Evolutionary conservation across 164 flowering plant genomes (phyloP).

Genomic region (Aristolochia contorta): DNA sequence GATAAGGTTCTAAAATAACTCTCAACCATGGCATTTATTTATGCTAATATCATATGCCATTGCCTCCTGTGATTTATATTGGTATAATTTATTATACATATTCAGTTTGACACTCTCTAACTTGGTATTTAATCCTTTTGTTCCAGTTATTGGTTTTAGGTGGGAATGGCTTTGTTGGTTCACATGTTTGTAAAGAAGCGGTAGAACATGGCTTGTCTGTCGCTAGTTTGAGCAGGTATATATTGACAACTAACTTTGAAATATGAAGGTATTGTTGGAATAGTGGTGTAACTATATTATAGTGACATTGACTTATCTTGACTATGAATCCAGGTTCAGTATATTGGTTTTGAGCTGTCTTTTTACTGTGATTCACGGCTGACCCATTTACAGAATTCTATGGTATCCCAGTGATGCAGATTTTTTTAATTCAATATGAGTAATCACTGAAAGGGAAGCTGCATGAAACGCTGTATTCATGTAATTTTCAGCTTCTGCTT

Average conservation of each 20-base stretch:
- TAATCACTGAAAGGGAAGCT: no score
- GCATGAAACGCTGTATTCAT: no score
- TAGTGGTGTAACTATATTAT: no score
- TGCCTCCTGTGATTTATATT: no score
- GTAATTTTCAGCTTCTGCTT: no score
- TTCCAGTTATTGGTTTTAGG: conserved; percentile 84
- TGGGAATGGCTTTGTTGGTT: conserved; percentile 98
- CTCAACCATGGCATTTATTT: background rate
- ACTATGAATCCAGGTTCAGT: background rate
- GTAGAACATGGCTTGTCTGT: conserved; percentile 62
- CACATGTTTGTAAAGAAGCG: conserved; percentile 85
- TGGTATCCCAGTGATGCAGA: no score
- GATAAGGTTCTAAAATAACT: conserved; percentile 48
- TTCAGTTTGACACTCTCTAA: background rate
- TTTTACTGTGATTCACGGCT: no score
- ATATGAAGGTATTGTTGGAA: no score
- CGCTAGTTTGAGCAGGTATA: conserved; percentile 88
- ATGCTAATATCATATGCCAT: background rate
- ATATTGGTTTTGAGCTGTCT: background rate
- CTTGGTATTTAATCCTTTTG: background rate
- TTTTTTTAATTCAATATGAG: no score
- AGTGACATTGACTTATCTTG: background rate
- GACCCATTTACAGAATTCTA: no score
- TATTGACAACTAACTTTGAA: background rate
- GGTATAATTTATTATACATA: no score